phyloP scores from a whole-genome alignment of 176 grass and related monocot genomes.

The Avena eriantha region DNA sequence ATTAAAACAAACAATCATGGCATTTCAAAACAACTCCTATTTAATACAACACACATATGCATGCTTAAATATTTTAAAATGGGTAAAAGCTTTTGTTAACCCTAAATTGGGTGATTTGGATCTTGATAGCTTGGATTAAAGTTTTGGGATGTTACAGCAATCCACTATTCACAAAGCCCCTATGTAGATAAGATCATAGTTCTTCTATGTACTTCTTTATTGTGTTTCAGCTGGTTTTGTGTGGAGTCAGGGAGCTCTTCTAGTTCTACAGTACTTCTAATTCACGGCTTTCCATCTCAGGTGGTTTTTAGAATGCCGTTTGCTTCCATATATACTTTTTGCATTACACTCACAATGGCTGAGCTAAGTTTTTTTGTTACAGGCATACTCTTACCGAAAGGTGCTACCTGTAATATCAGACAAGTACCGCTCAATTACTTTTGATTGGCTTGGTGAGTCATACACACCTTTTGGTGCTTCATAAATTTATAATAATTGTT shows the following conservation, averaged over 20 bases:
- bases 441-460: slow-evolving; percentile 97
- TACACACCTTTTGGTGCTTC: slow-evolving; percentile 32
- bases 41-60: too few relatives aligned
- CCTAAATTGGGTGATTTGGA: too few relatives aligned
- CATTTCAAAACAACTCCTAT: too few relatives aligned
- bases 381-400: slow-evolving; percentile 93
- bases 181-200: neutral
- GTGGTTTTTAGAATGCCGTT: slow-evolving; percentile 38
- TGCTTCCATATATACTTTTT: slow-evolving; percentile 30
- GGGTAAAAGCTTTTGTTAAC: too few relatives aligned
- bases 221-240: slow-evolving; percentile 79
- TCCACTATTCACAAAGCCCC: too few relatives aligned
- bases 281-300: slow-evolving; percentile 96
- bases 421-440: slow-evolving; percentile 79
- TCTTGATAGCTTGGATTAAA: too few relatives aligned
- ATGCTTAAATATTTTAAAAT: too few relatives aligned
- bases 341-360: neutral
- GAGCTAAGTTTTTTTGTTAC: slow-evolving; percentile 35
- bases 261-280: slow-evolving; percentile 71
- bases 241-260: slow-evolving; percentile 71
- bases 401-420: slow-evolving; percentile 86
- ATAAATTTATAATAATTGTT: neutral
- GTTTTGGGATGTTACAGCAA: too few relatives aligned
- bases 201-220: slow-evolving; percentile 8
- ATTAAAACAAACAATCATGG: too few relatives aligned